Conservation (phyloP, 2,329 filamentous ascomycete genomes). For the Aspergillus quadrilineatus region DNA sequence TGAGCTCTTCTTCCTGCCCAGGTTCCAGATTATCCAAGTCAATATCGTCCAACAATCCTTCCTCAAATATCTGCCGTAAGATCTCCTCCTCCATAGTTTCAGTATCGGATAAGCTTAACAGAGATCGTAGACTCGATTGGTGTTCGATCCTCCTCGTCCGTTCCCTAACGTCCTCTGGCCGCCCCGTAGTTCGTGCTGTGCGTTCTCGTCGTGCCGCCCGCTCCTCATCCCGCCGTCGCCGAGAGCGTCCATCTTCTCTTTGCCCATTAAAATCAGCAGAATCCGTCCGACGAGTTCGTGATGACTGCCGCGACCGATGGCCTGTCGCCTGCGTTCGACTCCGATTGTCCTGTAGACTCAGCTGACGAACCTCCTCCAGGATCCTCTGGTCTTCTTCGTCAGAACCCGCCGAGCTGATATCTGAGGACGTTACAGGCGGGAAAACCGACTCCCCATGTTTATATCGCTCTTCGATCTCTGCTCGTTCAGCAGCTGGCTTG, state of each 20-base stretch:
- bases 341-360: constrained; percentile 62
- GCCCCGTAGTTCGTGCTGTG: constrained; percentile 11
- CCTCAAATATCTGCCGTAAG: constrained; percentile 81
- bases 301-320: constrained; percentile 25
- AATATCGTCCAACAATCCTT: constrained; percentile 82
- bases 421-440: constrained; percentile 53
- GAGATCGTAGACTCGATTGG: constrained; percentile 80
- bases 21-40: constrained; percentile 85
- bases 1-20: constrained; percentile 82
- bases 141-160: constrained; percentile 70
- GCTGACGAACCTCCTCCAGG: constrained; percentile 67
- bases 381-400: constrained; percentile 67
- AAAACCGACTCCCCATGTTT: constrained; percentile 79
- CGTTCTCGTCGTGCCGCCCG: constrained; percentile 30
- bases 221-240: constrained; percentile 37
- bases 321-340: constrained; percentile 28
- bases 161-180: constrained; percentile 26
- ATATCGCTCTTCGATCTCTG: constrained; percentile 73
- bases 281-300: constrained; percentile 30
- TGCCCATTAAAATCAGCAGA: constrained; percentile 41
- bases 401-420: constrained; percentile 34
- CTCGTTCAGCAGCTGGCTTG: constrained; percentile 69
- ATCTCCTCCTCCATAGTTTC: constrained; percentile 84
- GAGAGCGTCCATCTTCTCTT: constrained; percentile 40
- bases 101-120: constrained; percentile 77